Percentiles rank a stretch among this genome's conserved stretches.
phyloP scores from a whole-genome alignment of 2,329 filamentous ascomycete species.

The Grosmannia serpens region DNA sequence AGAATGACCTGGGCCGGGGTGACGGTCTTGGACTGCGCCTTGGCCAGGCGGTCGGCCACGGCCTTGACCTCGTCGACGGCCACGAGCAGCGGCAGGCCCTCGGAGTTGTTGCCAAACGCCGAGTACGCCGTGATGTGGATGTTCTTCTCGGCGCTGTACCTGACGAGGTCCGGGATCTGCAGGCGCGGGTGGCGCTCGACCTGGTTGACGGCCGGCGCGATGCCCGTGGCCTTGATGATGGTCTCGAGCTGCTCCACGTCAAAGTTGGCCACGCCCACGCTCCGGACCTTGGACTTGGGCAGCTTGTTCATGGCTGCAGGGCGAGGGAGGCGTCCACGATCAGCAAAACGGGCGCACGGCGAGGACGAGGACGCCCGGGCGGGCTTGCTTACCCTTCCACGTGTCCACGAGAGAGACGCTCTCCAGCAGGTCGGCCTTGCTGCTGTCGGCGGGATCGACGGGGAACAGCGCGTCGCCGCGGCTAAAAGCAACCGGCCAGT shows the following conservation, averaged over 20 bases:
- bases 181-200: slow-evolving; percentile 57
- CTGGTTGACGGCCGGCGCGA: slow-evolving; percentile 53
- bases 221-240: slow-evolving; percentile 44
- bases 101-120: slow-evolving; percentile 35
- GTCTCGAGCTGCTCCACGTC: slow-evolving; percentile 43
- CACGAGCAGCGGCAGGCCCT: slow-evolving; percentile 38
- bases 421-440: slow-evolving; percentile 25
- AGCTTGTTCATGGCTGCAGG: slow-evolving; percentile 38
- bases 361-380: neutral
- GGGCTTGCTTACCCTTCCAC: slow-evolving; percentile 23
- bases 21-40: slow-evolving; percentile 11
- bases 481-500: slow-evolving; percentile 45
- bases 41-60: slow-evolving; percentile 31
- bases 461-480: slow-evolving; percentile 1
- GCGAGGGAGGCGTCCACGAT: slow-evolving; percentile 27
- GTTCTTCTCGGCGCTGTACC: slow-evolving; percentile 49
- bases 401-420: slow-evolving; percentile 18
- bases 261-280: slow-evolving; percentile 51
- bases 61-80: slow-evolving; percentile 44
- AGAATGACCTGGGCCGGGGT: slow-evolving; percentile 8
- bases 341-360: too few relatives aligned
- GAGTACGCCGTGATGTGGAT: slow-evolving; percentile 60
- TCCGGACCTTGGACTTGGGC: slow-evolving; percentile 26
- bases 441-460: neutral
- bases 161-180: slow-evolving; percentile 45